phyloP scores from a whole-genome alignment of 108 stramenopile species.

The Nitzschia inconspicua region DNA sequence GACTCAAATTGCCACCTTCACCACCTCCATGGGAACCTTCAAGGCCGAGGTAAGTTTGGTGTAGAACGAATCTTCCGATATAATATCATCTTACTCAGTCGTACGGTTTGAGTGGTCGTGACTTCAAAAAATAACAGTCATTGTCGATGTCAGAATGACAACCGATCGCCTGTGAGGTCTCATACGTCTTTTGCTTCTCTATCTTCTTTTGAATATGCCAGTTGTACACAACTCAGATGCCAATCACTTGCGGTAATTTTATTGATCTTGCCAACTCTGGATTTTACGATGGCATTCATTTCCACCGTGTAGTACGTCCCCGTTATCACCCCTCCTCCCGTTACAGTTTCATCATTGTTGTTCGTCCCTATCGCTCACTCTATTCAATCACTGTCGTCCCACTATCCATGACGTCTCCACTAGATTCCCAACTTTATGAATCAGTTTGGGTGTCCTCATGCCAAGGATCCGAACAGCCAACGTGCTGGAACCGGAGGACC shows the following conservation, averaged over 20 bases:
- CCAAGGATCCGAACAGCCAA: conserved; percentile 47
- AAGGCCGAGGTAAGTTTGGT: conserved; percentile 51
- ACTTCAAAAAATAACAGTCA: too few species aligned
- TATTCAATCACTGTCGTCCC: neutral
- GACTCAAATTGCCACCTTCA: conserved; percentile 59
- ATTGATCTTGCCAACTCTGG: conserved; percentile 61
- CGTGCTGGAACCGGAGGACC: conserved; percentile 68
- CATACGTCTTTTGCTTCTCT: too few species aligned
- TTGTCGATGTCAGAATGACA: too few species aligned
- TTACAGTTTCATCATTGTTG: neutral
- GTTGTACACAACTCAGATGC: conserved; percentile 52
- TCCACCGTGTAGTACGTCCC: conserved; percentile 7
- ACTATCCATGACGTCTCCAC: conserved; percentile 28
- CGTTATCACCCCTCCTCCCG: too few species aligned
- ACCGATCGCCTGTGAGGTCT: too few species aligned
- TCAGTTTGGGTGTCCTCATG: conserved; percentile 61
- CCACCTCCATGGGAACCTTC: conserved; percentile 62
- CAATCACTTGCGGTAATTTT: conserved; percentile 65
- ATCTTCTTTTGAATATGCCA: too few species aligned
- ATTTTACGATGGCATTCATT: conserved; percentile 58
- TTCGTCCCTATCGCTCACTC: neutral
- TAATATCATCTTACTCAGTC: too few species aligned
- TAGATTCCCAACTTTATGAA: conserved; percentile 63
- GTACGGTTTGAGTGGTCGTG: too few species aligned
- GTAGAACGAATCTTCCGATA: too few species aligned